A percentile compares a stretch with the other conserved stretches of the same genome.
phyloP scores from a whole-genome alignment of 2,329 filamentous ascomycete genomes.

The Blastomyces emzantsi region DNA sequence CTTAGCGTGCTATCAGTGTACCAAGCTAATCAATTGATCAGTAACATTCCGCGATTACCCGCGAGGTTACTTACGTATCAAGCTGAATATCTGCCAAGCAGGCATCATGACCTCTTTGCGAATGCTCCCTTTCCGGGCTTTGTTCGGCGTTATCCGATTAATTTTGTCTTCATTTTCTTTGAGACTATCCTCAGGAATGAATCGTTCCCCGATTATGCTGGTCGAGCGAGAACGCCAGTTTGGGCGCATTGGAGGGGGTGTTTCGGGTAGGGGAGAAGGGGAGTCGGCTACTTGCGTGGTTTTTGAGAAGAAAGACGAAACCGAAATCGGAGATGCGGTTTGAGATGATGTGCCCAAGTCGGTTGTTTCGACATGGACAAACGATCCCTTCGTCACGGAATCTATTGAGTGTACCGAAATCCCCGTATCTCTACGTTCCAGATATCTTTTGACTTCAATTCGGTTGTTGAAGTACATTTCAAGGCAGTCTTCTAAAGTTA shows the following conservation, averaged over 20 bases:
- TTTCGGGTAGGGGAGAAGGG: conserved; percentile 23
- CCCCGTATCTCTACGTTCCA: conserved; percentile 53
- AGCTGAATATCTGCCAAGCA: conserved; percentile 93
- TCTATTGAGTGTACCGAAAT: conserved; percentile 36
- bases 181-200: conserved; percentile 39
- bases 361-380: conserved; percentile 35
- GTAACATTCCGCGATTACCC: conserved; percentile 20
- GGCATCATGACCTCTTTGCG: conserved; percentile 86
- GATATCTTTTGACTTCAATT: conserved; percentile 76
- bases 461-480: conserved; percentile 92
- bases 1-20: conserved; percentile 60
- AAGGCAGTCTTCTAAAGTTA: conserved; percentile 82
- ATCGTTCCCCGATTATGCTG: conserved; percentile 39
- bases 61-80: conserved; percentile 61
- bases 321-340: conserved; percentile 28
- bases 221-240: conserved; percentile 17
- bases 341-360: conserved; percentile 31
- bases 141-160: conserved; percentile 10
- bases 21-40: conserved; percentile 57
- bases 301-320: conserved; percentile 18
- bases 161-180: conserved; percentile 20
- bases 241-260: conserved; percentile 16
- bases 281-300: conserved; percentile 19
- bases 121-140: conserved; percentile 23
- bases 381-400: conserved; percentile 30